These are phyloP conservation scores for Plantago major DNA, from an alignment of 257 asterid species.

Conservation along the genomic window DNA sequence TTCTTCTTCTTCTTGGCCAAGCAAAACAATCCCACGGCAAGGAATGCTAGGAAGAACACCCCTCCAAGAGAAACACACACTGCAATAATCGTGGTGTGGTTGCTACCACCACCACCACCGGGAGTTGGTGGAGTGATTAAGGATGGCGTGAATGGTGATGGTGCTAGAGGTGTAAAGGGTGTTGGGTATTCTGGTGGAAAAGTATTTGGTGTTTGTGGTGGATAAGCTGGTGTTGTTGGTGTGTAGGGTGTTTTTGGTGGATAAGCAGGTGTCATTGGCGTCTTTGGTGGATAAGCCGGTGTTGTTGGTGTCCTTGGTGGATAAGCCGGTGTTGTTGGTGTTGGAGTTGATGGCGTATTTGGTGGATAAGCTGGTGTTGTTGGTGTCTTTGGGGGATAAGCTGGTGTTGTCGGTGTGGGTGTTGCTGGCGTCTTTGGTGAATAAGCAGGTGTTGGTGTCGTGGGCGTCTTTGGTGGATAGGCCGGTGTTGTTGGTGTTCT, in stretches of 20 bases:
- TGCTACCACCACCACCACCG: slow-evolving; percentile 21
- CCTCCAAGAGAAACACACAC: slow-evolving; percentile 68
- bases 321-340: slow-evolving; percentile 20
- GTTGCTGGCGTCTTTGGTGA: too few species aligned
- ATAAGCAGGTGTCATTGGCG: not conserved
- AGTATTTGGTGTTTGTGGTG: not conserved
- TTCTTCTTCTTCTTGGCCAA: slow-evolving; percentile 68
- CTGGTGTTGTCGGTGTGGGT: too few species aligned
- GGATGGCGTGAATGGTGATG: slow-evolving; percentile 19
- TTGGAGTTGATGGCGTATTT: too few species aligned
- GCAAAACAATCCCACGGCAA: slow-evolving; percentile 58
- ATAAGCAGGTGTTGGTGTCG: too few species aligned
- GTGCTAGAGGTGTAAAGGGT: slow-evolving; percentile 25
- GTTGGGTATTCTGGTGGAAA: slow-evolving; percentile 20
- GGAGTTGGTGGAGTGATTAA: slow-evolving; percentile 34
- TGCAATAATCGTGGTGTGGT: slow-evolving; percentile 50
- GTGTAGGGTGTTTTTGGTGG: slow-evolving; percentile 14
- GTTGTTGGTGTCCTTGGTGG: not conserved
- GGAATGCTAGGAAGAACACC: slow-evolving; percentile 56
- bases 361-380: too few species aligned
- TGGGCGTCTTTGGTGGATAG: too few species aligned
- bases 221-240: slow-evolving; percentile 27
- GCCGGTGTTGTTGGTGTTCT: too few species aligned
- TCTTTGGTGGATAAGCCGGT: not conserved
- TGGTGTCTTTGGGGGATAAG: too few species aligned